Evolutionary conservation across 192 early-diverging fungal genomes (phyloP).

Genomic region (Thamnidium elegans): DNA sequence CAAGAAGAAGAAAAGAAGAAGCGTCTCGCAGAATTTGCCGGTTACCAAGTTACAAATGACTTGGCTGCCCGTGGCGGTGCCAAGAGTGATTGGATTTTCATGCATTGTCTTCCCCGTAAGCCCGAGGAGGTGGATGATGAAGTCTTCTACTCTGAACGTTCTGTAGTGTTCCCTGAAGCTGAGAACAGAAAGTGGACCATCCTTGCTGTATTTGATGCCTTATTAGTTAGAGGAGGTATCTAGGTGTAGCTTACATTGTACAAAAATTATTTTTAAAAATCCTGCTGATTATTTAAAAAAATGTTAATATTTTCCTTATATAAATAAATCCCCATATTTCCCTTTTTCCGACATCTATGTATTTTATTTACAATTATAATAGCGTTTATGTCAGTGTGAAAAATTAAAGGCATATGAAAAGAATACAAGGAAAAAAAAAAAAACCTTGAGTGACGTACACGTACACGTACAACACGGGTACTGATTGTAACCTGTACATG

Average conservation of each 20-base stretch:
- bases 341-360: no score
- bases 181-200: slow-evolving; percentile 99
- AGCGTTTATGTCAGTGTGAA: no score
- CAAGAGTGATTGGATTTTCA: slow-evolving; percentile 89
- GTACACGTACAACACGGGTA: no score
- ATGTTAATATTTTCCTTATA: no score
- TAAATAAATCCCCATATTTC: no score
- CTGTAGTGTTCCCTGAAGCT: slow-evolving; percentile 94
- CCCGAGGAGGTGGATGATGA: slow-evolving; percentile 96
- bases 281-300: no score
- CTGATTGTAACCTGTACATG: no score
- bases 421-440: no score
- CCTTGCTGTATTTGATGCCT: slow-evolving; percentile 73
- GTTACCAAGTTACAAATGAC: slow-evolving; percentile 87
- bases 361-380: no score
- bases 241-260: slow-evolving; percentile 6
- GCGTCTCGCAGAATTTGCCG: slow-evolving; percentile 76
- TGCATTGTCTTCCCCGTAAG: slow-evolving; percentile 98
- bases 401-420: no score
- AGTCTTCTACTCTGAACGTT: slow-evolving; percentile 88
- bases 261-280: no score
- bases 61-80: slow-evolving; percentile 77
- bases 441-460: no score
- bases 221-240: slow-evolving; percentile 58
- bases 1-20: slow-evolving; percentile 89